Evolutionary conservation across 2,329 filamentous ascomycete species (phyloP), one percentile per base, ranked within the genome.

Genomic region (Ascochyta fabae): DNA sequence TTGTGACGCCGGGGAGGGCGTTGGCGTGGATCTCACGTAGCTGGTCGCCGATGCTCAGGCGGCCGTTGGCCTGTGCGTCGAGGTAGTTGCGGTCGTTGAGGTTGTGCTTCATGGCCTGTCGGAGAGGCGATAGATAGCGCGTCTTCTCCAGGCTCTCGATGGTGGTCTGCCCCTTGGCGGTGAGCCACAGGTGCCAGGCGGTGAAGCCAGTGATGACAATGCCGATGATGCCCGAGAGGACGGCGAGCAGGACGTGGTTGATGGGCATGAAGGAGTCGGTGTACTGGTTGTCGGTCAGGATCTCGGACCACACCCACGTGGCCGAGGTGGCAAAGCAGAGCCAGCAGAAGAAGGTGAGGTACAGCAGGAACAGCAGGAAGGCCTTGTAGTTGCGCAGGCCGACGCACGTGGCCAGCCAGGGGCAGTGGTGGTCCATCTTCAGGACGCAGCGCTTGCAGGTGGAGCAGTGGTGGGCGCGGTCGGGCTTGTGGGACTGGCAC

Each of bases 381-480:
- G 93, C 84, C 78, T 99, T 99, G 82, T 97, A 96, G 78, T 99
- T 99, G 71, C 86, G 87, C 61, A 99, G 81, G 19, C 95, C 95
- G 56, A 99, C 90, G 76, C 95, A 99, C 4, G 92, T 96, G 26
- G 95, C 94, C 45, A 99, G 84, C 95, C 95, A 99, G 15, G 95
- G 95, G 75, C 95, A 99, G 79, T 99, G 95, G 76, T 99, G 95
- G 74, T 99, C 95, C 95, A 99, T 99, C 82, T 99, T 99, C 75
- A 99, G 83, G 24, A 99, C 93, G 75, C 95, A 99, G 70, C 90
- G 89, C 65, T 89, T 87, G 78, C 95, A 99, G 4, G 92, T 96
- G 10, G 92, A 96, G 83, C 95, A 99, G 80, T 99, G 95, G 76
- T 99, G 95, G 29, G 94, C 88, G 58, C 95, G 91, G 78, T 99